Base-by-base conservation (phyloP, 306 rosid species). In the Luffa acutangula region DNA sequence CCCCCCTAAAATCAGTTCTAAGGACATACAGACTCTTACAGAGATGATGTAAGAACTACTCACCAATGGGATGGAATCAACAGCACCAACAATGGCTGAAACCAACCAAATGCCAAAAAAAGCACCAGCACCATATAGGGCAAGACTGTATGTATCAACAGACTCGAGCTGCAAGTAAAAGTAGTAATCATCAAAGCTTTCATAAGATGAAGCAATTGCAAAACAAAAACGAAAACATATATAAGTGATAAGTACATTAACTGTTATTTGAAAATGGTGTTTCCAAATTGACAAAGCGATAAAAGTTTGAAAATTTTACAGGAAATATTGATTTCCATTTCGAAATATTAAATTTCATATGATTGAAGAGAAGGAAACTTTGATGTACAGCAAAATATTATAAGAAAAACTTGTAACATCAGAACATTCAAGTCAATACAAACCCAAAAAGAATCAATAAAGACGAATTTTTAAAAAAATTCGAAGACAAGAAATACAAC, bases 41-140 rank as follows among this genome's bases (percentile, higher is more conserved):
- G 51, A 17, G 53, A 5, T 37, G 7, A 56, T 36, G 71, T 14
- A 75, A 64, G 71, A 60, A 49, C 75, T 37, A 83, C 96, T 2
- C 73, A 90, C 99, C 94, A 96, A 9, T 20, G 99, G 99, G 60
- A 96, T 87, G 69, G 97, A 82, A 82, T 96, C 99, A 69, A 96
- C 85, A 60, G 99, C 89, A 51, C 97, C 87, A 72, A 96, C 79
- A 54, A 96, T 17, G 1, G 92, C 97, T 5, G 99, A 88, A 69
- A 84, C 75, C 37, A 96, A 72, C 98, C 98, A 96, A 78, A 93
- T 48, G 42, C 86, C 76, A 53, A 78, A 79, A 41, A 89, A 15
- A 33, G 88, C 86, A 67, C 91, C 86, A 6, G 85, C 82, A 46
- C 94, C 94, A 21, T 85, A 91, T 42, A 96, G 65, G 79, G 80